Evolutionary conservation across 1,284 basidiomycete species (phyloP).

Genomic region (Cystobasidium pallidum): DNA sequence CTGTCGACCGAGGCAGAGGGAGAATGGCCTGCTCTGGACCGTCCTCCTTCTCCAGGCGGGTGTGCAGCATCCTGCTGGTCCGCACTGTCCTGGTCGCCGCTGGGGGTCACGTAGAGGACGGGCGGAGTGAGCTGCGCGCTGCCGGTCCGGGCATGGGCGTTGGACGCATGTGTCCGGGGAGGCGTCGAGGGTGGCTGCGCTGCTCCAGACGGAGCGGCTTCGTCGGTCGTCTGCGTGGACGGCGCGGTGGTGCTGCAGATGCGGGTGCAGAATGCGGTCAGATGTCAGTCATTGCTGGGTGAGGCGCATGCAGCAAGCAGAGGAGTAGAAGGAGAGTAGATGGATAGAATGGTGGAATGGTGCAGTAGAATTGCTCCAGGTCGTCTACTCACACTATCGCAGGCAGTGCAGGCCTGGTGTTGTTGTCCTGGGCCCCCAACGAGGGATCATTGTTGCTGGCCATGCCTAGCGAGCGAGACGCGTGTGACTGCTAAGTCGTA

Average conservation of each 20-base stretch:
- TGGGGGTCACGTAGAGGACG: conserved; percentile 24
- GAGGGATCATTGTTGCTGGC: not conserved
- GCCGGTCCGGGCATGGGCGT: conserved; percentile 4
- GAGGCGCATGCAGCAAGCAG: too few species aligned
- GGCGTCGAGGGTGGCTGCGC: conserved; percentile 15
- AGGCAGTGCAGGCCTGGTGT: conserved; percentile 19
- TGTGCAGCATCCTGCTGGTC: not conserved
- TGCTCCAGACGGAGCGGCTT: not conserved
- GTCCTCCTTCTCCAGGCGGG: not conserved
- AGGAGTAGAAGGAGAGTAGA: not conserved
- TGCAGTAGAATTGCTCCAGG: not conserved
- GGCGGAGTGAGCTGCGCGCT: conserved; percentile 27
- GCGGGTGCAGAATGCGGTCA: not conserved
- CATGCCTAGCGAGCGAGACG: not conserved
- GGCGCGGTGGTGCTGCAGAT: conserved; percentile 16
- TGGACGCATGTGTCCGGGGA: conserved; percentile 16
- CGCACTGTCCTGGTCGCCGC: conserved; percentile 1
- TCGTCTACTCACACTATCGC: conserved; percentile 23
- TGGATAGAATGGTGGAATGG: not conserved
- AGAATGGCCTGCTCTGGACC: conserved; percentile 7
- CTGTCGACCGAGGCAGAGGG: not conserved
- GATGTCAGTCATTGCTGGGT: not conserved
- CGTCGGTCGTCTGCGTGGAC: conserved; percentile 6
- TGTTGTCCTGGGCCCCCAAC: not conserved
- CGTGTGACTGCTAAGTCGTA: too few species aligned